Conservation (phyloP, 306 rosid species). For the Morella rubra region DNA sequence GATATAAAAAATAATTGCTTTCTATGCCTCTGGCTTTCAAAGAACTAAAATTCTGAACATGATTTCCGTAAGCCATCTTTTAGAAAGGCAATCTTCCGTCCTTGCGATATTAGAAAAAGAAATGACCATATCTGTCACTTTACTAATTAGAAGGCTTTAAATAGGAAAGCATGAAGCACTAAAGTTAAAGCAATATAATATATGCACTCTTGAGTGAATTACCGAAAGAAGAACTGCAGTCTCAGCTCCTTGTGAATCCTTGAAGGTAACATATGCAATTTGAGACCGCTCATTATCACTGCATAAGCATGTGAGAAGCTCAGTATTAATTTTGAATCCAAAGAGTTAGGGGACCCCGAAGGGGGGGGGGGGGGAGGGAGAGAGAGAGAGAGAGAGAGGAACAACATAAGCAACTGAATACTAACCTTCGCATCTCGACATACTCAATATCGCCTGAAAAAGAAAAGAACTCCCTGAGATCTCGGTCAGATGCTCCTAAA, state of each 20-base stretch:
- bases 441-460: slow-evolving; percentile 89
- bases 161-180: not conserved
- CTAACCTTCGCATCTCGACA: slow-evolving; percentile 82
- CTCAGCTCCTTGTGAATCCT: slow-evolving; percentile 90
- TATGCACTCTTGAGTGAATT: slow-evolving; percentile 29
- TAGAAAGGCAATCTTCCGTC: not conserved
- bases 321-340: slow-evolving; percentile 2
- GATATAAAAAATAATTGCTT: not conserved
- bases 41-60: not conserved
- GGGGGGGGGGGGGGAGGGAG: not conserved
- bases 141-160: not conserved
- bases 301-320: slow-evolving; percentile 31
- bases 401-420: slow-evolving; percentile 3
- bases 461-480: slow-evolving; percentile 85
- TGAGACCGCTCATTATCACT: slow-evolving; percentile 90
- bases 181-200: not conserved
- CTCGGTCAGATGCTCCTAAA: slow-evolving; percentile 89
- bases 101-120: not conserved
- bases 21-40: not conserved
- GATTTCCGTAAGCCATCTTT: not conserved
- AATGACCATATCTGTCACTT: not conserved
- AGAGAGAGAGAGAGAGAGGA: no score
- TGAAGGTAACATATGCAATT: slow-evolving; percentile 87
- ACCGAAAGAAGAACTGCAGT: slow-evolving; percentile 93
- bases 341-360: not conserved